Base-by-base conservation (phyloP, 257 asterid species). In the Scutellaria galericulata region DNA sequence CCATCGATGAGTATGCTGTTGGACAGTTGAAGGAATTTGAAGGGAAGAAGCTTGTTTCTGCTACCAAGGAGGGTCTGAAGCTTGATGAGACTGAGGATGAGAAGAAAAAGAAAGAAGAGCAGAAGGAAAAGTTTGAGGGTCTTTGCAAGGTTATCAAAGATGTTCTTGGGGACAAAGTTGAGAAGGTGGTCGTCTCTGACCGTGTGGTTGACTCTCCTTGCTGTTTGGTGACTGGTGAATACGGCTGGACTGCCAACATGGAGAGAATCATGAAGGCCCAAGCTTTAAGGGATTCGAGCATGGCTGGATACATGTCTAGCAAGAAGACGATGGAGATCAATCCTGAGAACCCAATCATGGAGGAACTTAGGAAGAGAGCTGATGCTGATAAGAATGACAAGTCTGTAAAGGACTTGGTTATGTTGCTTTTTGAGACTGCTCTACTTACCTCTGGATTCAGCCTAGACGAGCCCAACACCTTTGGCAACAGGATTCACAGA, bases 181-280 rank as follows among this genome's bases (percentile, higher is more conserved):
- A 87, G 63, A 87, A 87, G 78, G 92, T 87, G 0, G 39, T 87
- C 0, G 93, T 84, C 18, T 85, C 93, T 0, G 93, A 87, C 61
- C 90, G 90, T 40, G 90, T 87, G 22, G 91, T 83, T 0, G 91
- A 87, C 79, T 87, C 93, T 4, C 93, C 89, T 6, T 87, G 93
- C 86, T 87, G 93, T 64, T 64, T 85, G 81, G 93, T 87, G 44
- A 87, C 93, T 1, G 90, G 90, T 0, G 93, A 87, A 22, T 85
- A 87, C 11, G 89, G 89, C 0, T 85, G 93, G 93, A 87, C 88
- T 5, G 92, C 92, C 0, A 87, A 85, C 81, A 87, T 87, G 93
- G 93, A 87, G 31, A 85, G 90, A 67, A 85, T 87, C 13, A 87
- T 83, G 93, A 87, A 87, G 79, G 91, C 91, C 0, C 92, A 86